Evolutionary conservation across 306 rosid species (phyloP), one percentile per base, ranked within the genome.

Genomic region (Amphicarpaea edgeworthii): DNA sequence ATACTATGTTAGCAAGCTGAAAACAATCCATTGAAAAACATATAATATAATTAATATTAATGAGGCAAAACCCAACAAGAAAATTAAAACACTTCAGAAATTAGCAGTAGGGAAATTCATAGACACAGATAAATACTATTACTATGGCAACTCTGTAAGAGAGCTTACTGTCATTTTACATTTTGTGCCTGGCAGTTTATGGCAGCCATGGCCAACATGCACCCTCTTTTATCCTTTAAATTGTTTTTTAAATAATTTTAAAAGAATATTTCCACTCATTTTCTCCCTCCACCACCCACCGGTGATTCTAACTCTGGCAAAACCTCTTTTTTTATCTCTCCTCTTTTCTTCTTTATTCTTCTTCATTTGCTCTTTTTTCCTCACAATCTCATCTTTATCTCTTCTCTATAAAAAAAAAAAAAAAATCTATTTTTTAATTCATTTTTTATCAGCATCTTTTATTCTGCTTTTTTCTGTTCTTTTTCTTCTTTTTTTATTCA

Each of bases 1-100:
- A 90, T 90, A 92, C 70, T 86, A 92, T 88, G 83, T 90, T 86
- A 3, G 82, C 82, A 54, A 92, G 85, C 96, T 90, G 97, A 85
- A 75, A 85, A 53, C 20, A 81, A 74, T 15, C 54, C 64, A 55
- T 23, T 49, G 17, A 53, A 6, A 72, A 71, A 54, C 37, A 71
- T 79, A 41, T 17, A 67, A 71, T 79, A 41, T 17, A 67, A 69
- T 21, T 46, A 67, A 75, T 30, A 60, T 42, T 28, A 19, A 70
- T 4, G 10, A 82, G 61, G 63, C 17, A 12, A 64, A 74, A 40
- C 46, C 20, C 43, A 50, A 67, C 54, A 49, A 73, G 60, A 49
- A 46, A 51, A 37, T 34, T 19, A 79, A 51, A 59, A 75, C 0
- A 50, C 17, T 21, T 61, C 21, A 38, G 50, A 64, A 19, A 17